Evolutionary conservation across 2,329 filamentous ascomycete species (phyloP).

Genomic region (Sordariomycetes sp.): DNA sequence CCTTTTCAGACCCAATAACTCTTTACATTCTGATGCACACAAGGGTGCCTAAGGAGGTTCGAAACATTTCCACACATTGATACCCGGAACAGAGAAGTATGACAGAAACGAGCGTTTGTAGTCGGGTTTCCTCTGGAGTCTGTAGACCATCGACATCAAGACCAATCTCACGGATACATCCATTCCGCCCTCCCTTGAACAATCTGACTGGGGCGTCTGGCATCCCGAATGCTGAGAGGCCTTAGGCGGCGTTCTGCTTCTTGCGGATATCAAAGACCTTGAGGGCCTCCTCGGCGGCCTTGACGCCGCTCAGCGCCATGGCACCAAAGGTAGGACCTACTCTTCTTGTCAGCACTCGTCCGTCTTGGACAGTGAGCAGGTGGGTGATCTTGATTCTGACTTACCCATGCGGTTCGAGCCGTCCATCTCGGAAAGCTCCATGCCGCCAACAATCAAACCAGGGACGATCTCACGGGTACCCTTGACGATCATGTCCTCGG

Average conservation of each 20-base stretch:
- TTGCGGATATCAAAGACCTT: constrained; percentile 65
- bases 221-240: no score
- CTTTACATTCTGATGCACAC: no score
- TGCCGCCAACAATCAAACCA: constrained; percentile 83
- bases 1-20: no score
- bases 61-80: no score
- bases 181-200: no score
- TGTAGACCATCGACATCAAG: no score
- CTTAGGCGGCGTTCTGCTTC: constrained; percentile 56
- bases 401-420: constrained; percentile 79
- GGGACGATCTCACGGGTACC: constrained; percentile 77
- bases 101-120: no score
- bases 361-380: background rate
- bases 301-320: constrained; percentile 78
- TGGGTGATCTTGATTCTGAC: constrained; percentile 7
- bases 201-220: no score
- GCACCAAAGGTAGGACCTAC: constrained; percentile 67
- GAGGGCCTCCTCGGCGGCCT: constrained; percentile 79
- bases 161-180: no score
- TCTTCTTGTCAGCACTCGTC: background rate
- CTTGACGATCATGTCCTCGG: constrained; percentile 91
- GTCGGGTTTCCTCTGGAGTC: no score
- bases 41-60: no score
- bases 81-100: no score
- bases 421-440: constrained; percentile 86